These are phyloP conservation scores for Carpinus viminea DNA, from an alignment of 306 rosid genomes.

Conservation along the genomic window DNA sequence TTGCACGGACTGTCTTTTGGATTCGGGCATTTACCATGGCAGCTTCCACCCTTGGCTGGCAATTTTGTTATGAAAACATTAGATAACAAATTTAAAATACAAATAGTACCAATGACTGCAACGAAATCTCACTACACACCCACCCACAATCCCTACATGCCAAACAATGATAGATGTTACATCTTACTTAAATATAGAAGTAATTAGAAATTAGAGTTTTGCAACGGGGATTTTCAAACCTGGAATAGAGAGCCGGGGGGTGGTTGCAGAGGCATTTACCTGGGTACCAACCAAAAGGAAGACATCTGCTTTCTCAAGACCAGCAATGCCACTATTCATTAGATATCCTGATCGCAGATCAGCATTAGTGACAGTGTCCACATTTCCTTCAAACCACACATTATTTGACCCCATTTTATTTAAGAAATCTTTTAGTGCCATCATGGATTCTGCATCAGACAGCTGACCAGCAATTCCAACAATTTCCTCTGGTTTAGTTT, in stretches of 20 bases:
- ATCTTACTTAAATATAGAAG: neutral
- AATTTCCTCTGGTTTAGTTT: conserved; percentile 78
- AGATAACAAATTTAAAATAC: conserved; percentile 28
- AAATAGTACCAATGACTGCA: neutral
- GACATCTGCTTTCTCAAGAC: conserved; percentile 91
- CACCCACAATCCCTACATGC: conserved; percentile 9
- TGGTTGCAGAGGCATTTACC: conserved; percentile 47
- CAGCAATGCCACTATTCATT: conserved; percentile 83
- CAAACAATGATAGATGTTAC: neutral
- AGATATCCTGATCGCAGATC: conserved; percentile 93
- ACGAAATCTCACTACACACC: neutral
- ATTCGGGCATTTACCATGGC: conserved; percentile 99
- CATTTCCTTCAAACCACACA: conserved; percentile 89
- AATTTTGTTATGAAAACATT: conserved; percentile 29
- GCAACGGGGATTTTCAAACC: neutral
- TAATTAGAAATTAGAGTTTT: neutral
- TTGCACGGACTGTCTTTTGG: conserved; percentile 73
- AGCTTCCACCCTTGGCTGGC: conserved; percentile 98
- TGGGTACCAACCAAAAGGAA: conserved; percentile 95
- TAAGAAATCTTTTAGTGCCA: conserved; percentile 86
- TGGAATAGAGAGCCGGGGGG: no score
- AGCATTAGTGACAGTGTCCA: conserved; percentile 46
- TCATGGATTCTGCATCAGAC: conserved; percentile 98
- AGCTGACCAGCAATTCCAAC: conserved; percentile 92
- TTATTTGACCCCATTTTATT: conserved; percentile 89